Conservation (phyloP, 495 filamentous ascomycete genomes). For the Penicillium soppii region DNA sequence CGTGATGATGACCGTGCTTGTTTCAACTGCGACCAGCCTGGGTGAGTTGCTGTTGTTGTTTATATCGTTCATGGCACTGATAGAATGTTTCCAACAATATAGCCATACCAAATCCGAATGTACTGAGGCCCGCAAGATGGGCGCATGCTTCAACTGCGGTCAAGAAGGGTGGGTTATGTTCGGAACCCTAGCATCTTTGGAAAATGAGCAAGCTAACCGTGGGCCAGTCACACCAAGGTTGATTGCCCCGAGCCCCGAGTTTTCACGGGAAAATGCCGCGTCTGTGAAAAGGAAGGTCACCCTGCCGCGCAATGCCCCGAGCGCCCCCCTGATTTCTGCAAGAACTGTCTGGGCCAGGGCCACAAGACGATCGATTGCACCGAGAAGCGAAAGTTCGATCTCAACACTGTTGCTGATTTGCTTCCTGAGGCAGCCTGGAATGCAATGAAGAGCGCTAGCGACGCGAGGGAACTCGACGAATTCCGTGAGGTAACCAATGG, state of each 20-base stretch:
- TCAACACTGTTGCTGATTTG: conserved; percentile 56
- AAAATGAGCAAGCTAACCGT: neutral
- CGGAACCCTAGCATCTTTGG: neutral
- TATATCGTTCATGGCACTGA: neutral
- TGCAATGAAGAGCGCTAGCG: conserved; percentile 59
- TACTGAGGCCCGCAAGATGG: neutral
- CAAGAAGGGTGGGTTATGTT: neutral
- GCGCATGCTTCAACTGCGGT: neutral
- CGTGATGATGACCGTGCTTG: conserved; percentile 44
- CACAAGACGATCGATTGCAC: conserved; percentile 67
- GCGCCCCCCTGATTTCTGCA: conserved; percentile 62
- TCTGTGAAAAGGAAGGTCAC: conserved; percentile 74
- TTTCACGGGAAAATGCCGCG: conserved; percentile 69
- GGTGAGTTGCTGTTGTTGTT: conserved; percentile 44
- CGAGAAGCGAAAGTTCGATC: conserved; percentile 66
- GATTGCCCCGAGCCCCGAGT: conserved; percentile 40
- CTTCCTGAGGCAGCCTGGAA: conserved; percentile 69
- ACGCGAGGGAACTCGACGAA: conserved; percentile 66
- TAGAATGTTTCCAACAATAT: neutral
- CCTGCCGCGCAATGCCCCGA: conserved; percentile 69
- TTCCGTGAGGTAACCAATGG: conserved; percentile 64
- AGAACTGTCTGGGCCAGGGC: conserved; percentile 70
- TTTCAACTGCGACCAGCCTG: conserved; percentile 77
- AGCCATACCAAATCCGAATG: conserved; percentile 12
- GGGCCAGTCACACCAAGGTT: conserved; percentile 4